Base-by-base conservation (phyloP, 805 yeast species). In the Candida gorgasii region DNA sequence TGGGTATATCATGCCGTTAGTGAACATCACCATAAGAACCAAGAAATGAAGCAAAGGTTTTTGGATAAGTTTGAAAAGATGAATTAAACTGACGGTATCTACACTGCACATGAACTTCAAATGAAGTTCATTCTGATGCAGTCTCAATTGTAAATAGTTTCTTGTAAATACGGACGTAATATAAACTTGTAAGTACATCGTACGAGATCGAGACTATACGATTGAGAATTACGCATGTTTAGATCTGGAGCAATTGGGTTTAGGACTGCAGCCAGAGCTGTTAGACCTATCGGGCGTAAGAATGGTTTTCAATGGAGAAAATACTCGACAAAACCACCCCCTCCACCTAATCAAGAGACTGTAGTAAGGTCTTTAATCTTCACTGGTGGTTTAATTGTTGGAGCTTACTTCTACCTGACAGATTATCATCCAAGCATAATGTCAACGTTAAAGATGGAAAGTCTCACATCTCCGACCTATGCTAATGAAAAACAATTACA, bases 381-480 rank as follows among this genome's bases (percentile, higher is more conserved):
- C 28, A 34, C 42, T n/a, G 13, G 11, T 14, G 46, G 46, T 14
- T 28, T 38, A 6, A 14, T 35, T 5, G 8, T 39, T 11, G 46
- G 46, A 3, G 46, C 22, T 2, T 43, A 34, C 16, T 34, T 39
- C 13, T 43, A 39, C 24, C 43, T 27, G 37, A 13, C 36, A 5
- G 43, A 43, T 8, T 12, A 18, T 17, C 14, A 20, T 2, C 18
- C 31, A 7, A 19, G 13, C 9, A 30, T 18, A 2, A 27, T 4
- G 13, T 57, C 61, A 2, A 56, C 57, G 3, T 43, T 57, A 18
- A 48, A 48, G 8, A 33, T 59, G 6, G 36, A 41, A 14, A 34
- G 48, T 20, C 32, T 57, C 27, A 23, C 23, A 1, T 31, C 63
- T 2, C 68, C 69, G 0, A 11, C 24, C 2, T 63, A 63, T 44